Evolutionary conservation across 2,329 filamentous ascomycete species (phyloP).

Genomic region (Microcyclospora tardicrescens): DNA sequence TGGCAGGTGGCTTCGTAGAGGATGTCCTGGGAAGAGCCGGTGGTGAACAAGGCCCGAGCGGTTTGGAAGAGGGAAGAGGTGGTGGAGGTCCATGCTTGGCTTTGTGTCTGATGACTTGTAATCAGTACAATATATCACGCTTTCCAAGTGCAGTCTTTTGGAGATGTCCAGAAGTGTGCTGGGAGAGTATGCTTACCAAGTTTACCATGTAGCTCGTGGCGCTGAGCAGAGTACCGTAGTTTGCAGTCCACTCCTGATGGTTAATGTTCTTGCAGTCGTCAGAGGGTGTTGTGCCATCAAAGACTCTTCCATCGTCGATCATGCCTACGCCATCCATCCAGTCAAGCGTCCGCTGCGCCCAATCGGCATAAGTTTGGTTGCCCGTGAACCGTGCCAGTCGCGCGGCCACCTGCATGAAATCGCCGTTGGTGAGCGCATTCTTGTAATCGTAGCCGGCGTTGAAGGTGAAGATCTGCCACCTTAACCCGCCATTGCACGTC

Average conservation of each 20-base stretch:
- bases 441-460: conserved; percentile 76
- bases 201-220: conserved; percentile 54
- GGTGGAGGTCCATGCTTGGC: conserved; percentile 13
- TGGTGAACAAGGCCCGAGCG: conserved; percentile 38
- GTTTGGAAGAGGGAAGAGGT: conserved; percentile 3
- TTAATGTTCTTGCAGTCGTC: conserved; percentile 40
- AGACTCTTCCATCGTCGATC: conserved; percentile 41
- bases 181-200: conserved; percentile 8
- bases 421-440: conserved; percentile 67
- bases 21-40: conserved; percentile 37
- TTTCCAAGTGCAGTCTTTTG: too few relatives aligned
- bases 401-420: conserved; percentile 70
- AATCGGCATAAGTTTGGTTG: conserved; percentile 46
- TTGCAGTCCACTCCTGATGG: conserved; percentile 50
- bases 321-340: conserved; percentile 48
- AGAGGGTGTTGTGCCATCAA: conserved; percentile 46
- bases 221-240: conserved; percentile 51
- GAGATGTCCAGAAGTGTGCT: too few relatives aligned
- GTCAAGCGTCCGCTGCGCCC: conserved; percentile 54
- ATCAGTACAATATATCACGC: too few relatives aligned
- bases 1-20: conserved; percentile 60
- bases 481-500: conserved; percentile 59
- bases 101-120: not conserved
- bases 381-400: conserved; percentile 25
- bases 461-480: conserved; percentile 70